Base-by-base conservation (phyloP, 176 grass and related monocot species). In the Musa schizocarpa region DNA sequence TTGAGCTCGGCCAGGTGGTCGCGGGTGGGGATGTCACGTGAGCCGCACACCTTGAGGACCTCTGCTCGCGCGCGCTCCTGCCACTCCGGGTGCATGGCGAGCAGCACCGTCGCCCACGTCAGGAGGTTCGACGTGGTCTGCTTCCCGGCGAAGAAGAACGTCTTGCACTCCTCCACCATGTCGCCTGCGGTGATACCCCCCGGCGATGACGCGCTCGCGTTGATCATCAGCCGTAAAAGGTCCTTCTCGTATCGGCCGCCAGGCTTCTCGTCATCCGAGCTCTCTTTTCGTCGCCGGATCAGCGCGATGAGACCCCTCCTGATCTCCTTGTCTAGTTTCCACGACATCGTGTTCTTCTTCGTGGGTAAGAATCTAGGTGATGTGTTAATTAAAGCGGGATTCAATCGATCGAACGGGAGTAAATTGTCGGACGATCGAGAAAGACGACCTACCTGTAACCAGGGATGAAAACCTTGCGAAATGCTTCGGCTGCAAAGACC, bases 131-230 rank as follows among this genome's bases (percentile, higher is more conserved):
- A 89, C 19, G 92, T 92, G 11, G 92, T 96, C 87, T 96, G 92
- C 85, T 96, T 96, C 4, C 92, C 92, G 20, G 92, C 92, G 78
- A 96, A 96, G 83, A 96, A 96, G 85, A 96, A 92, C 0, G 92
- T 96, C 92, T 96, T 96, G 89, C 92, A 96, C 54, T 96, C 92
- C 87, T 96, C 92, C 76, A 96, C 76, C 84, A 96, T 96, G 65
- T 92, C 92, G 24, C 80, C 71, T 25, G 88, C 74, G 2, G 85
- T 82, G 29, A 96, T 92, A 76, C 81, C 22, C 54, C 52, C 12
- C 8, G 80, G 11, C 71, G 65, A 54, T 59, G 74, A 57, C 49
- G 13, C 85, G 23, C 54, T 23, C 16, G 83, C 87, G 65, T 87
- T 85, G 77, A 96, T 89, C 92, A 96, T 96, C 23, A 87, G 79